phyloP scores from a whole-genome alignment of 352 stramenopile genomes.

The Blastocystis sp. region DNA sequence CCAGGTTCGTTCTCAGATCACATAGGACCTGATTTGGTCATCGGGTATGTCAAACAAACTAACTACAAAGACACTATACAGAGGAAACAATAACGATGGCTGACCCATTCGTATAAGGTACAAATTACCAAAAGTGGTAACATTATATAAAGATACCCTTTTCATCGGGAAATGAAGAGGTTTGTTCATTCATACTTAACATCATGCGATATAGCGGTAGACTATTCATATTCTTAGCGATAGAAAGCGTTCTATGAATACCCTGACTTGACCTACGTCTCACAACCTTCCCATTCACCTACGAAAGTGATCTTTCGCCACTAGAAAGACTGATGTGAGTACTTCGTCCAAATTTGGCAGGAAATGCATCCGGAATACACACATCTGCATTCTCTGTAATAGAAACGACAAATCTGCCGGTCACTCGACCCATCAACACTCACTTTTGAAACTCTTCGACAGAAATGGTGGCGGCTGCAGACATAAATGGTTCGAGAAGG shows the following conservation, averaged over 20 bases:
- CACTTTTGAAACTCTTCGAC: neutral
- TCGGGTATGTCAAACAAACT: neutral
- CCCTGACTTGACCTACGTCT: neutral
- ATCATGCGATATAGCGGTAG: constrained; percentile 12
- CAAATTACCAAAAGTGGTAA: neutral
- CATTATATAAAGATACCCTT: neutral
- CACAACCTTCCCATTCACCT: neutral
- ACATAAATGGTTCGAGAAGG: neutral
- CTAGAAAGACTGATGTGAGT: neutral
- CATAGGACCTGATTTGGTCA: neutral
- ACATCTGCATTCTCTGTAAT: neutral
- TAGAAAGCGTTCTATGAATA: neutral
- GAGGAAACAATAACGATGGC: neutral
- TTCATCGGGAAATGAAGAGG: neutral
- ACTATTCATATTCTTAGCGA: neutral
- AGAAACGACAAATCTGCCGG: neutral
- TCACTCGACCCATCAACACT: neutral
- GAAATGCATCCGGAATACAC: neutral
- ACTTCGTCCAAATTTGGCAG: neutral
- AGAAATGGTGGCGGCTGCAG: neutral
- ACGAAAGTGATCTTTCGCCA: neutral
- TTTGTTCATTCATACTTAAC: neutral
- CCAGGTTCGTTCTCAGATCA: neutral
- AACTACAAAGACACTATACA: neutral
- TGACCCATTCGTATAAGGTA: constrained; percentile 27